Base-by-base conservation (phyloP, 2,329 filamentous ascomycete genomes). In the Orbilia brochopaga region DNA sequence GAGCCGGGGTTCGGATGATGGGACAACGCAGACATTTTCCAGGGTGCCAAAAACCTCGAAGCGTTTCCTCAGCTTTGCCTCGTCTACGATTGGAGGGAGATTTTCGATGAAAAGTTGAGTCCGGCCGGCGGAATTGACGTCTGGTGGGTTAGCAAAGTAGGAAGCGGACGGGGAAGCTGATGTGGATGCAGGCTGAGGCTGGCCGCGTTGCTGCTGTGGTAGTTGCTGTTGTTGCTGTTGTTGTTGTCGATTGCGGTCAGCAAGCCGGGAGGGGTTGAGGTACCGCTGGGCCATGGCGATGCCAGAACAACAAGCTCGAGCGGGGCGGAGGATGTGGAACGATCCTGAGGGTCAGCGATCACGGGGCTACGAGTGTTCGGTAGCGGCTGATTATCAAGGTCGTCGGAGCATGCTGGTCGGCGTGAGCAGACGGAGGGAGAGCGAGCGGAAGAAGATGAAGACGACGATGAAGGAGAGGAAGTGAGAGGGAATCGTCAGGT, bases 1-100 rank as follows among this genome's bases (percentile, higher is more conserved):
- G 40, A 72, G 46, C 21, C 52, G 59, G 13, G 37, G 48, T 10
- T 73, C 69, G 24, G 37, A 57, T n/a, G 24, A 23, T 4, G 59
- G 11, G n/a, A 72, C 13, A 23, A 72, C 50, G 27, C 30, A 44
- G 13, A 32, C 51, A 55, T 42, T 63, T 53, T 73, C 69, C 13
- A 73, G 51, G 7, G 46, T 52, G 3, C 69, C 69, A n/a, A 73
- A 73, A 10, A 67, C 62, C 32, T 73, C 61, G 27, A 73, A 73
- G 4, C 69, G 56, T 37, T 73, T 73, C 50, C 58, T 60, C 17
- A 73, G 54, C 17, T 59, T 60, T 24, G 69, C 24, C 37, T 73
- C 69, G 17, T 73, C 69, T 13, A 73, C 46, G 24, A 53, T 50
- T 19, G 40, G 5, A 11, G 69, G 62, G 15, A 73, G 23, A 17